These are phyloP conservation scores for Macaranga tanarius DNA, from an alignment of 441 rosid species.

Conservation along the genomic window DNA sequence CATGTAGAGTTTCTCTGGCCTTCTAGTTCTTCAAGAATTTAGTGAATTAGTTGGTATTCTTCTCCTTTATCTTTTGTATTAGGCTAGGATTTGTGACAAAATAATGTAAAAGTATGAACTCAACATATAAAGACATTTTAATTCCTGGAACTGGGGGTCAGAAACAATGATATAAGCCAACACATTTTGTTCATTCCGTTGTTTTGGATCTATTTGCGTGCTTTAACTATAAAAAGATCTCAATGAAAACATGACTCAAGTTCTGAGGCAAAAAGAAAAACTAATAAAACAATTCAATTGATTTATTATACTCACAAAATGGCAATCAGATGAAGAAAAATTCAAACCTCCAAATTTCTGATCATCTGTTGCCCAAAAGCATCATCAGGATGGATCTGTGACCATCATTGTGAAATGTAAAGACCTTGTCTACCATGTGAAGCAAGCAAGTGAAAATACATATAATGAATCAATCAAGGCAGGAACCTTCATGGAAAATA, in stretches of 20 bases:
- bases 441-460: conserved; percentile 17
- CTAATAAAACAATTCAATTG: conserved; percentile 9
- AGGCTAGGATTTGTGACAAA: no score
- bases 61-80: no score
- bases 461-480: conserved; percentile 1
- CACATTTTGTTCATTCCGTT: conserved; percentile 1
- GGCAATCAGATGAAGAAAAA: conserved; percentile 9
- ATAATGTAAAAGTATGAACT: no score
- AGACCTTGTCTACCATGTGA: not conserved
- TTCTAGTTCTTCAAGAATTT: not conserved
- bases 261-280: not conserved
- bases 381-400: conserved; percentile 93
- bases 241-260: not conserved
- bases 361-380: conserved; percentile 99
- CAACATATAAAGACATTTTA: no score
- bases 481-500: not conserved
- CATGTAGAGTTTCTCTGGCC: not conserved
- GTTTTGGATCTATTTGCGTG: not conserved
- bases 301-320: conserved; percentile 18
- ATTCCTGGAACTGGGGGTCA: no score
- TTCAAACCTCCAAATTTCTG: conserved; percentile 80
- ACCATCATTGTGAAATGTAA: conserved; percentile 26
- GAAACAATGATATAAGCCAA: no score
- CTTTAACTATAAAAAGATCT: not conserved
- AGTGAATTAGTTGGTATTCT: no score